These are phyloP conservation scores for Odontarrhena argentea DNA, from an alignment of 345 rosid genomes.

Conservation along the genomic window DNA sequence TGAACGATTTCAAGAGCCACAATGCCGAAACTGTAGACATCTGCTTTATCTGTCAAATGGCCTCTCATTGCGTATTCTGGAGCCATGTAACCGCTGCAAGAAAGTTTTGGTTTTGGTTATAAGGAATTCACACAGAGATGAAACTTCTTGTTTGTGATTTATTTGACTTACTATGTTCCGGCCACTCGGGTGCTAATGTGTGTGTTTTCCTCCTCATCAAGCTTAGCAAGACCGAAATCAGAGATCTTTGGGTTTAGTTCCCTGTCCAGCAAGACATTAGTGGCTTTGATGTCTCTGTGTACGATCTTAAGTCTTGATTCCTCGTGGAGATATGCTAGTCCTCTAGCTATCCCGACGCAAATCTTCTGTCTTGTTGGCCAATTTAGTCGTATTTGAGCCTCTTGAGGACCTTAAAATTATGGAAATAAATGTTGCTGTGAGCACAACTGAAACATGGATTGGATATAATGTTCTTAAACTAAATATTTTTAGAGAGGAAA, in stretches of 20 bases:
- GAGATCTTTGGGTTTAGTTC: constrained; percentile 49
- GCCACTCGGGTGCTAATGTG: constrained; percentile 57
- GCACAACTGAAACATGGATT: neutral
- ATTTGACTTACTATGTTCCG: constrained; percentile 48
- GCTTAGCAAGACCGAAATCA: constrained; percentile 55
- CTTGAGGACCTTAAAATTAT: constrained; percentile 37
- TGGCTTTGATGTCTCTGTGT: constrained; percentile 57
- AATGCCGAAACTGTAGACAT: constrained; percentile 53
- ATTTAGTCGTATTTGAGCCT: constrained; percentile 40
- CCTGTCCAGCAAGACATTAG: constrained; percentile 52
- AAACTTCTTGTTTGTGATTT: neutral
- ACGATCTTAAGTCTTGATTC: constrained; percentile 55
- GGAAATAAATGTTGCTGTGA: neutral
- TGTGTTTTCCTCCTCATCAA: constrained; percentile 52
- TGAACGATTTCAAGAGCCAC: constrained; percentile 52
- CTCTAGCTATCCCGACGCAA: constrained; percentile 57
- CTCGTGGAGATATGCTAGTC: constrained; percentile 53
- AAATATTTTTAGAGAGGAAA: neutral
- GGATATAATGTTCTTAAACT: neutral
- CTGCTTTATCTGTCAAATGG: constrained; percentile 50
- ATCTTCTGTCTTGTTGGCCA: constrained; percentile 51
- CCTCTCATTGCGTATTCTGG: constrained; percentile 59
- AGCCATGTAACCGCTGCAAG: constrained; percentile 52
- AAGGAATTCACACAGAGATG: neutral
- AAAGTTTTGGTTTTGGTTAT: neutral